Base-by-base conservation (phyloP, 257 asterid genomes). In the Scutellaria galericulata region DNA sequence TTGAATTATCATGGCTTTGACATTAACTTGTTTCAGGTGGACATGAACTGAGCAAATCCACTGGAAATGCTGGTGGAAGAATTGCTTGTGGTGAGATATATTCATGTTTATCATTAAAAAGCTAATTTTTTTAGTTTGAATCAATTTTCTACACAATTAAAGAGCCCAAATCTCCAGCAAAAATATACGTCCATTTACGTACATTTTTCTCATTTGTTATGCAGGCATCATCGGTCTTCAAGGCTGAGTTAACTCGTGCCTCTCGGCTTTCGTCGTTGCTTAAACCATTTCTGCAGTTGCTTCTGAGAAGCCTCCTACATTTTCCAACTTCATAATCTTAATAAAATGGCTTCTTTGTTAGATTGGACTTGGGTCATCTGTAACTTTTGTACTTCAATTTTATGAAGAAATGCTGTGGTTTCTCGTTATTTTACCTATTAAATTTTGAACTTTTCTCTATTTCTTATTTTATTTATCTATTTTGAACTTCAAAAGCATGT, bases 41-140 rank as follows among this genome's bases (percentile, higher is more conserved):
- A 55, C 97, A 94, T 61, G 98, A 94, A 70, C 89, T 94, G 72
- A 94, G 99, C 96, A 89, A 88, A 68, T 64, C 79, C 83, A 94
- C 99, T 71, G 99, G 99, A 81, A 94, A 94, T 86, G 99, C 99
- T 74, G 99, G 97, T 42, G 99, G 91, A 78, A 85, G 97, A 83
- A 71, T 94, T 85, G 97, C 97, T 81, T 94, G 97, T 54, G 97
- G 97, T 94, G 71, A 83, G 92, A 12, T 31, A 5, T 27, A 12
- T 63, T 27, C 20, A 5, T 42, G 67, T 24, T 64, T 12, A 53
- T 67, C n/a, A n/a, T n/a, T n/a, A n/a, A n/a, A n/a, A n/a, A n/a
- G n/a, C n/a, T n/a, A n/a, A n/a, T 18, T 18, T 0, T 18, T 18
- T 18, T 18, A 18, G 0, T 18, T 0, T 18, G 18, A 18, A 18